phyloP scores from a whole-genome alignment of 768 basidiomycete genomes.

The Tephrocybe rancida region DNA sequence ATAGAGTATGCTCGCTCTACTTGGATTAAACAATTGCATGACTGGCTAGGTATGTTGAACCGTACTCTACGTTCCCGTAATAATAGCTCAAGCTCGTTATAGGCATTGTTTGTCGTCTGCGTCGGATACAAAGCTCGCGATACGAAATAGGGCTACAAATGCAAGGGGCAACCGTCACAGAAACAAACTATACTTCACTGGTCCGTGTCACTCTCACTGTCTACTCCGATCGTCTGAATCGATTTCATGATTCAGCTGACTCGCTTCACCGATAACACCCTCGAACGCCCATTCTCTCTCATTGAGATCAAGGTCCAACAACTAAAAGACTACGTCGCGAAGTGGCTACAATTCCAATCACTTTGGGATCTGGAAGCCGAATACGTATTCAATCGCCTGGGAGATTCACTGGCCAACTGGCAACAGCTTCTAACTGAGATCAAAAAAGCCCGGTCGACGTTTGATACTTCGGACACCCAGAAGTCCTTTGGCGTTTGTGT shows the following conservation, averaged over 20 bases:
- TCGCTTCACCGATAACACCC: slow-evolving; percentile 68
- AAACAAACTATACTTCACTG: slow-evolving; percentile 82
- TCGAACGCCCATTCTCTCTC: slow-evolving; percentile 81
- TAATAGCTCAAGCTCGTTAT: neutral
- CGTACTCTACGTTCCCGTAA: slow-evolving; percentile 4
- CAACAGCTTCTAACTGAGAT: slow-evolving; percentile 96
- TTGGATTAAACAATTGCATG: slow-evolving; percentile 89
- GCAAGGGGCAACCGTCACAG: slow-evolving; percentile 64
- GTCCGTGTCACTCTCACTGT: slow-evolving; percentile 42
- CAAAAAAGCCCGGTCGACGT: slow-evolving; percentile 94
- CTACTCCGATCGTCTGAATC: neutral
- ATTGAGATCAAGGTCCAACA: slow-evolving; percentile 89
- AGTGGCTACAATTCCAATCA: slow-evolving; percentile 99
- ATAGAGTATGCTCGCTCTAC: slow-evolving; percentile 91
- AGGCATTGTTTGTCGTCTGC: slow-evolving; percentile 88
- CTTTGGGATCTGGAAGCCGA: slow-evolving; percentile 98
- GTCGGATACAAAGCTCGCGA: slow-evolving; percentile 89
- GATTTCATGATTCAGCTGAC: slow-evolving; percentile 56
- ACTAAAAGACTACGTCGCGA: slow-evolving; percentile 88
- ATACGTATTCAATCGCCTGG: slow-evolving; percentile 93
- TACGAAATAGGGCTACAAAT: slow-evolving; percentile 97
- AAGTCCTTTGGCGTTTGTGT: slow-evolving; percentile 92
- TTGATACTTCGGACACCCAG: slow-evolving; percentile 94
- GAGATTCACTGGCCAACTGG: slow-evolving; percentile 93
- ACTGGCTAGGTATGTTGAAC: slow-evolving; percentile 86